Base-by-base conservation (phyloP, 2,329 filamentous ascomycete genomes). In the Clonostachys byssicola region DNA sequence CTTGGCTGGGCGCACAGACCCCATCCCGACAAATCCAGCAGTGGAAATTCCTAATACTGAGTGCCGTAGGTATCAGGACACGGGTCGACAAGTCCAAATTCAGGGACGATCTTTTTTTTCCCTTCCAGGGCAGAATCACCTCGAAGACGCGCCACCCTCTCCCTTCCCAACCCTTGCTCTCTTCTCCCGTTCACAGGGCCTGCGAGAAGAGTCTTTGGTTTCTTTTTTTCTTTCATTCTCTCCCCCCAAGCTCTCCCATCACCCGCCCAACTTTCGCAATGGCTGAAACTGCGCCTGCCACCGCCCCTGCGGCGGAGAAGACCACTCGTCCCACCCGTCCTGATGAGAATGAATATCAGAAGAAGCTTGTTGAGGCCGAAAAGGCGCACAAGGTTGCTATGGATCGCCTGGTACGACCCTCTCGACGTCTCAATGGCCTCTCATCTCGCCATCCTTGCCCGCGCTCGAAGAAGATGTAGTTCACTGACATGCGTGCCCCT, bases 301-400 rank as follows among this genome's bases (percentile, higher is more conserved):
- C 74, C 51, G 66, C 72, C 54, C 56, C 63, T 52, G 68, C 66
- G 56, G 68, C 67, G 48, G 64, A 72, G 52, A 62, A 64, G 54
- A 67, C 70, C 53, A 63, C 72, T 61, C 90, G 85, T 72, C 91
- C 92, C 46, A 81, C 88, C 70, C 90, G 88, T 78, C 94, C 94
- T 42, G 89, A 96, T 68, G 88, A 94, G 73, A 86, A 86, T 55
- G 74, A 78, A 57, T 99, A 85, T 77, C 91, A 95, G 73, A 80
- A 85, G 64, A 79, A 81, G 53, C 78, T 96, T 51, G 85, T 82
- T 44, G 82, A 87, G 71, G 87, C 88, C 23, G 89, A 97, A 71
- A 95, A 96, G 75, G 89, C 88, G 55, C 86, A 95, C 71, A 77
- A 86, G 62, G 83, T 82, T 45, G 78, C 86, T 43, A 87, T 94